A percentile compares a stretch with the other conserved stretches of the same genome.
Evolutionary conservation across 2,329 filamentous ascomycete genomes (phyloP).

Genomic region (Exophiala sp.): DNA sequence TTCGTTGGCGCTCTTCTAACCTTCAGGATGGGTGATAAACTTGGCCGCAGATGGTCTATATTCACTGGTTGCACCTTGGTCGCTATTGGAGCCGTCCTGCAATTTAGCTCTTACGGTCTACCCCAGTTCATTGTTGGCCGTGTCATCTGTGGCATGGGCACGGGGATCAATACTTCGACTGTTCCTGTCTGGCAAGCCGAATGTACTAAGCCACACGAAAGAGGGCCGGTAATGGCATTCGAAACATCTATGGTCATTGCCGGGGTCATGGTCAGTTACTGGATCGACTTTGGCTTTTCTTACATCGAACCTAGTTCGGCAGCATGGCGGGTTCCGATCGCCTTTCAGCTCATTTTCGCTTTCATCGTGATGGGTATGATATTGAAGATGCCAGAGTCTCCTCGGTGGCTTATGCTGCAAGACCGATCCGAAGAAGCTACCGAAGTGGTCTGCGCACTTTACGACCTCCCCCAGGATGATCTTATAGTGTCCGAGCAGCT

Average conservation of each 20-base stretch:
- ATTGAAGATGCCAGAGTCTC: conserved; percentile 54
- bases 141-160: conserved; percentile 30
- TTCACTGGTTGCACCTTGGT: conserved; percentile 49
- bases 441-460: conserved; percentile 45
- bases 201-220: conserved; percentile 49
- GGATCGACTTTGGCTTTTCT: conserved; percentile 52
- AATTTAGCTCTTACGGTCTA: conserved; percentile 26
- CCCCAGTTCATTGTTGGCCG: conserved; percentile 27
- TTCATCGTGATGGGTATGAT: conserved; percentile 50
- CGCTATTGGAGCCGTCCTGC: conserved; percentile 36
- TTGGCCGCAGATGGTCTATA: conserved; percentile 51
- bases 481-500: conserved; percentile 33
- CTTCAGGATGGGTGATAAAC: conserved; percentile 48
- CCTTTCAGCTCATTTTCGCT: conserved; percentile 57
- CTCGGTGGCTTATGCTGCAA: conserved; percentile 56
- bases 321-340: conserved; percentile 56
- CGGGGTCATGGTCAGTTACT: conserved; percentile 46
- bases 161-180: conserved; percentile 31
- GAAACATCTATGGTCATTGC: conserved; percentile 51
- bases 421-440: conserved; percentile 52
- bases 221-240: conserved; percentile 52
- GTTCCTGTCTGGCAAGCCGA: conserved; percentile 35
- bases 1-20: conserved; percentile 48
- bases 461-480: conserved; percentile 46
- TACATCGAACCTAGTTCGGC: conserved; percentile 48